Evolutionary conservation across 805 yeast species (phyloP).

Genomic region (Starmerella bombicola): DNA sequence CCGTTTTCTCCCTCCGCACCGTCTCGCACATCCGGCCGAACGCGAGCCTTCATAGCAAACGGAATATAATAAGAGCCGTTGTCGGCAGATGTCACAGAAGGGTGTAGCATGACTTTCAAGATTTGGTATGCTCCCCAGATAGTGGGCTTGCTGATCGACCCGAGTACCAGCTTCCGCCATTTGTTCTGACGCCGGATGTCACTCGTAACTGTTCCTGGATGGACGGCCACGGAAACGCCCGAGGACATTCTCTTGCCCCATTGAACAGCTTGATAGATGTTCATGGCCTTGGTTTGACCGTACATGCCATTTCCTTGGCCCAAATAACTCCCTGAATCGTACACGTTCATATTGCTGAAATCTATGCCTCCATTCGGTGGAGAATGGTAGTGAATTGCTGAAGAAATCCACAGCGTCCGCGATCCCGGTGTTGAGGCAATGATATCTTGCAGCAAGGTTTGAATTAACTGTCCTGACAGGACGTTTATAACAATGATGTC

Average conservation of each 20-base stretch:
- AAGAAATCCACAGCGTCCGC: slow-evolving; percentile 38
- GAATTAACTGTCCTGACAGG: slow-evolving; percentile 36
- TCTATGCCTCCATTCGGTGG: slow-evolving; percentile 32
- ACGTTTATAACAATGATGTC: slow-evolving; percentile 37
- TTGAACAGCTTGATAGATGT: slow-evolving; percentile 30
- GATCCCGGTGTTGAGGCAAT: slow-evolving; percentile 29
- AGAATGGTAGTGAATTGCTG: slow-evolving; percentile 30
- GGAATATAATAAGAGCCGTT: slow-evolving; percentile 34
- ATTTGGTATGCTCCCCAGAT: slow-evolving; percentile 37
- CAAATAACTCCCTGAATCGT: slow-evolving; percentile 15
- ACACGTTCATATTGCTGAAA: slow-evolving; percentile 31
- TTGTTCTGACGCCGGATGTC: slow-evolving; percentile 29
- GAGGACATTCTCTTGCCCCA: slow-evolving; percentile 30
- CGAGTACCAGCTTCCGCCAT: slow-evolving; percentile 17
- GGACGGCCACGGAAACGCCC: slow-evolving; percentile 29
- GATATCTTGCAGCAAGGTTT: slow-evolving; percentile 28
- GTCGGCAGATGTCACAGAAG: slow-evolving; percentile 26
- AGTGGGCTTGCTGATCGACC: slow-evolving; percentile 20
- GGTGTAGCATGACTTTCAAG: slow-evolving; percentile 33
- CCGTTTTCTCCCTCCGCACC: slow-evolving; percentile 30
- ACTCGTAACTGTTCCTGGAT: slow-evolving; percentile 35
- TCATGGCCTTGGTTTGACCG: slow-evolving; percentile 39
- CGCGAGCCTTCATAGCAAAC: slow-evolving; percentile 32
- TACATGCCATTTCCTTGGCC: slow-evolving; percentile 26
- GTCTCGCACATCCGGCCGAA: slow-evolving; percentile 31